phyloP scores from a whole-genome alignment of 345 rosid species.

The Trapa incisa region DNA sequence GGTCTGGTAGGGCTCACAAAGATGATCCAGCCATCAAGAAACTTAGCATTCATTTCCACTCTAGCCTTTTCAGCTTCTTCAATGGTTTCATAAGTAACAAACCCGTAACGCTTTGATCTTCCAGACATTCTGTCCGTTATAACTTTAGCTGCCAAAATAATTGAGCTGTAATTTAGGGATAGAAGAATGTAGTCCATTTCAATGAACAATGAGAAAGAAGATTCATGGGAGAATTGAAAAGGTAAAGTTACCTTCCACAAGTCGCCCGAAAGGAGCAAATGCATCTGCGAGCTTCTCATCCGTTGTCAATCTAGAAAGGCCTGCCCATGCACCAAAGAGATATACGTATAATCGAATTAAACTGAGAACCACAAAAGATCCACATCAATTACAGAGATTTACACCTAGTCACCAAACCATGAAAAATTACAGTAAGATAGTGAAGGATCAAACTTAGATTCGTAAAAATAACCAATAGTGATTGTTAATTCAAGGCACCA shows the following conservation, averaged over 20 bases:
- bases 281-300: conserved; percentile 68
- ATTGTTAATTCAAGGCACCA: not conserved
- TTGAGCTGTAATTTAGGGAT: not conserved
- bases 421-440: not conserved
- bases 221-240: not conserved
- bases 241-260: conserved; percentile 41
- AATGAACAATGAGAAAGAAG: not conserved
- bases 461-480: not conserved
- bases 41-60: conserved; percentile 77
- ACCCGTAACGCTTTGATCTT: conserved; percentile 77
- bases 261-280: conserved; percentile 61
- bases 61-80: conserved; percentile 89
- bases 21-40: conserved; percentile 89
- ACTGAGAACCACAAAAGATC: not conserved
- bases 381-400: not conserved
- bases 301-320: conserved; percentile 61
- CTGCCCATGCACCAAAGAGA: conserved; percentile 21
- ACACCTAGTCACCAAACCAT: not conserved
- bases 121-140: conserved; percentile 47
- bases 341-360: not conserved
- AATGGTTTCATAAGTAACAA: conserved; percentile 49
- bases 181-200: not conserved
- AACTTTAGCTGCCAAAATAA: conserved; percentile 45
- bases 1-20: conserved; percentile 87
- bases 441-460: not conserved